Conservation (phyloP, 768 basidiomycete genomes). For the Mycena polygramma region DNA sequence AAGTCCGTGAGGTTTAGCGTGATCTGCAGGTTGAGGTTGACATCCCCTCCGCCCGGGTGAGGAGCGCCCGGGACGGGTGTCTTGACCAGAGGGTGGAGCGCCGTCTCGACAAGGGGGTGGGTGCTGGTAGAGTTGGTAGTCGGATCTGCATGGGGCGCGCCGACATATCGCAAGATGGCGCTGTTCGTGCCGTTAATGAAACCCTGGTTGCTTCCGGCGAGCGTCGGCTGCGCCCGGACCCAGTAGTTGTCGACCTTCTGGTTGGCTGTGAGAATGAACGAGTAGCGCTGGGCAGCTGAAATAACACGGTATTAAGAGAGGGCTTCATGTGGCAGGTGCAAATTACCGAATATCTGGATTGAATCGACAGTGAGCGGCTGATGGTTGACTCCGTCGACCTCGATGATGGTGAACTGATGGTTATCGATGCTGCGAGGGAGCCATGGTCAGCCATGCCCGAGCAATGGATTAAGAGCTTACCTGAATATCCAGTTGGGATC, state of each 20-base stretch:
- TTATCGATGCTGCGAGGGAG: conserved; percentile 28
- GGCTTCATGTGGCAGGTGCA: background rate
- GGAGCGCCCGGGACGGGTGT: conserved; percentile 48
- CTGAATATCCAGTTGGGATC: conserved; percentile 48
- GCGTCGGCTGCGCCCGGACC: conserved; percentile 42
- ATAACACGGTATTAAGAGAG: background rate
- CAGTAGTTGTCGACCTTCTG: conserved; percentile 58
- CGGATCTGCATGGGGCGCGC: conserved; percentile 48
- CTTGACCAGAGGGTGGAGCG: conserved; percentile 41
- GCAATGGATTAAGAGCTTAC: too few relatives aligned
- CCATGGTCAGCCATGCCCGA: too few relatives aligned
- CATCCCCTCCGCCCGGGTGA: conserved; percentile 54
- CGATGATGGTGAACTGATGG: conserved; percentile 54
- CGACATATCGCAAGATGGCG: conserved; percentile 56
- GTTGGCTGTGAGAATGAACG: conserved; percentile 53
- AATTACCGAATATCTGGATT: conserved; percentile 52
- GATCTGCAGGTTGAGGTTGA: conserved; percentile 47
- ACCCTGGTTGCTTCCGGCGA: conserved; percentile 3
- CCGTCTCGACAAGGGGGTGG: conserved; percentile 46
- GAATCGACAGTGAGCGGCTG: conserved; percentile 53
- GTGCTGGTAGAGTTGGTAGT: conserved; percentile 47
- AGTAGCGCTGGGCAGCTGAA: conserved; percentile 48
- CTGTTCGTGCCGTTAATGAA: conserved; percentile 54
- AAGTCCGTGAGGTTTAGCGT: conserved; percentile 1
- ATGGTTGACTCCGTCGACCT: conserved; percentile 52